Evolutionary conservation across 2,329 filamentous ascomycete genomes (phyloP).

Genomic region (Hypoxylon sp.): DNA sequence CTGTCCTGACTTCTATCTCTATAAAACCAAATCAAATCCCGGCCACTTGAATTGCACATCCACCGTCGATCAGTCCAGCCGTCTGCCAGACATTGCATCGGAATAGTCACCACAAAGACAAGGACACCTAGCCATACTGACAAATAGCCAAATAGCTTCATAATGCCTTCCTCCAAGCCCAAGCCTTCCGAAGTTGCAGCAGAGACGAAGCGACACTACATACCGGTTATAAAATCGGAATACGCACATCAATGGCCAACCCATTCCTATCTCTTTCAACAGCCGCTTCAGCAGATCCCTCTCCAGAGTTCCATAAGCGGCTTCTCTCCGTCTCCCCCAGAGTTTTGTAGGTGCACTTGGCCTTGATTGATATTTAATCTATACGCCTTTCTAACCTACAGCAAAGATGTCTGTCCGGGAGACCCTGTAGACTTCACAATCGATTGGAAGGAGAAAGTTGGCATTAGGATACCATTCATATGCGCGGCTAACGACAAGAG

Average conservation of each 20-base stretch:
- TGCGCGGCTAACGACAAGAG: constrained; percentile 82
- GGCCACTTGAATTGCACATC: constrained; percentile 12
- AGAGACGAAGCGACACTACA: constrained; percentile 78
- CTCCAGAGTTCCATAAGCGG: constrained; percentile 54
- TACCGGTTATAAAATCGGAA: constrained; percentile 71
- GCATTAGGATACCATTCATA: constrained; percentile 71
- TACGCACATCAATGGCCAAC: constrained; percentile 67
- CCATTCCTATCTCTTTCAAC: constrained; percentile 69
- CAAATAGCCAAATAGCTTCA: constrained; percentile 30
- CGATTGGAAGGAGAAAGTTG: constrained; percentile 63
- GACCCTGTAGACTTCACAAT: constrained; percentile 73
- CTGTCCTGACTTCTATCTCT: constrained; percentile 15
- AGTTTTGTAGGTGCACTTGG: constrained; percentile 56
- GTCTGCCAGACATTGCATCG: constrained; percentile 2
- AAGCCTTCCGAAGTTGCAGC: constrained; percentile 78
- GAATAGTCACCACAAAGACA: background rate
- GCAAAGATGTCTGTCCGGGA: constrained; percentile 63
- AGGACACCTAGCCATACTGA: constrained; percentile 4
- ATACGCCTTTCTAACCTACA: constrained; percentile 11
- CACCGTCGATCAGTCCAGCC: constrained; percentile 20
- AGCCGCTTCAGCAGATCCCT: constrained; percentile 62
- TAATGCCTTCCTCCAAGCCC: constrained; percentile 69
- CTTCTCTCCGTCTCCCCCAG: constrained; percentile 55
- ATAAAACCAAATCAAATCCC: constrained; percentile 34
- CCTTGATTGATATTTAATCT: background rate